A percentile compares a stretch with the other conserved stretches of the same genome.
Evolutionary conservation across 208 protist species (phyloP).

Genomic region (Angomonas deanei): DNA sequence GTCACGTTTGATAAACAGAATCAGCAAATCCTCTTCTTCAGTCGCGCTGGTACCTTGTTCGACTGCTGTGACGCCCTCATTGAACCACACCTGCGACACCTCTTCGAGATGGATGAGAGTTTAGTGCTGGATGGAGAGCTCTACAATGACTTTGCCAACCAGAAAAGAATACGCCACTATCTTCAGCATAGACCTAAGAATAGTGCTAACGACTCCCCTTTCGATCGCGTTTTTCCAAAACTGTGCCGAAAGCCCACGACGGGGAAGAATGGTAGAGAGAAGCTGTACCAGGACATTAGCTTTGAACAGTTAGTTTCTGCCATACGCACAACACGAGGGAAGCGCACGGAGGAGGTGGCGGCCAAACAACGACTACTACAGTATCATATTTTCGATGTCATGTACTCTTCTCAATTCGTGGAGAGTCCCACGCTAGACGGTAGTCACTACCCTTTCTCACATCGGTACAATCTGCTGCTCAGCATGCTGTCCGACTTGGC

Average conservation of each 20-base stretch:
- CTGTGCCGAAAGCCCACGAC: too few species aligned
- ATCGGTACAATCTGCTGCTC: conserved; percentile 40
- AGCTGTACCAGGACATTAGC: conserved; percentile 22
- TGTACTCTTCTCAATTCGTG: conserved; percentile 47
- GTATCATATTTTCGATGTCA: conserved; percentile 85
- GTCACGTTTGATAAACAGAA: conserved; percentile 52
- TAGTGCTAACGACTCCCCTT: not conserved
- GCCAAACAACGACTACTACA: conserved; percentile 66
- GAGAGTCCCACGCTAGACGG: conserved; percentile 6
- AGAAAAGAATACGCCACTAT: conserved; percentile 6
- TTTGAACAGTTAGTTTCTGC: conserved; percentile 76
- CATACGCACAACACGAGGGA: conserved; percentile 63
- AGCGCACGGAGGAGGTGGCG: conserved; percentile 41
- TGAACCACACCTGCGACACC: conserved; percentile 42
- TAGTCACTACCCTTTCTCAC: conserved; percentile 24
- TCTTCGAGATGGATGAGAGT: conserved; percentile 63
- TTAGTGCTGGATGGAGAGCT: conserved; percentile 88
- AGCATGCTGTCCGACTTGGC: conserved; percentile 17
- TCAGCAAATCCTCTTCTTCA: conserved; percentile 67
- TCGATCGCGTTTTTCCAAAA: too few species aligned
- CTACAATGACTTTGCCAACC: conserved; percentile 69
- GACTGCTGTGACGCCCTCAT: conserved; percentile 81
- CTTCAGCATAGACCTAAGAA: not conserved
- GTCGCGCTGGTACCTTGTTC: conserved; percentile 77
- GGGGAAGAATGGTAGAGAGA: too few species aligned